Evolutionary conservation across 1,139 yeast genomes (phyloP).

Genomic region (Casaregolazyma suthepensis): DNA sequence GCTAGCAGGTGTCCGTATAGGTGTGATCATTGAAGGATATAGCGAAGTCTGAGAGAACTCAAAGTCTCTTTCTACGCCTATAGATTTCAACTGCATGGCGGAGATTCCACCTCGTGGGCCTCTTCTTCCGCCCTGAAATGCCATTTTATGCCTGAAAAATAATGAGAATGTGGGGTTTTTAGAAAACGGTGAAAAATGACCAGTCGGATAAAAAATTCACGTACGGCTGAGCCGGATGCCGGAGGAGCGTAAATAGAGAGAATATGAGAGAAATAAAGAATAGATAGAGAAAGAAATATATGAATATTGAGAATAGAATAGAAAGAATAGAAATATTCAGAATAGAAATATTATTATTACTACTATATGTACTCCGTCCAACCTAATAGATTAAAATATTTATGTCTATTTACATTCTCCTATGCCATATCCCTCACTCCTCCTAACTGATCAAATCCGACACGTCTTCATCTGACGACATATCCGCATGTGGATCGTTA

Average conservation of each 20-base stretch:
- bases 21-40: slow-evolving; percentile 35
- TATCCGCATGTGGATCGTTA: slow-evolving; percentile 38
- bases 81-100: slow-evolving; percentile 12
- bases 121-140: slow-evolving; percentile 21
- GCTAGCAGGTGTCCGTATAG: slow-evolving; percentile 61
- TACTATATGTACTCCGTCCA: too few species aligned
- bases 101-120: slow-evolving; percentile 17
- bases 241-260: too few species aligned
- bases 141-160: slow-evolving; percentile 12
- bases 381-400: too few species aligned
- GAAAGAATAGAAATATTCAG: too few species aligned
- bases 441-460: slow-evolving; percentile 61
- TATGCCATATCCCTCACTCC: slow-evolving; percentile 35
- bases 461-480: slow-evolving; percentile 61
- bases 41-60: slow-evolving; percentile 26
- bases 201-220: not conserved
- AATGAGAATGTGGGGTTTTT: too few species aligned
- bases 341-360: slow-evolving; percentile 25
- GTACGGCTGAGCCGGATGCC: not conserved
- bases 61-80: slow-evolving; percentile 23
- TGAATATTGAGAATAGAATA: too few species aligned
- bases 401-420: slow-evolving; percentile 43
- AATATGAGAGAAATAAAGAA: not conserved
- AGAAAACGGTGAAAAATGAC: too few species aligned
- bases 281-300: too few species aligned